Percentiles rank a stretch among this genome's conserved stretches.
Conservation (phyloP, 2,329 filamentous ascomycete species). For the Fusarium dimerum region DNA sequence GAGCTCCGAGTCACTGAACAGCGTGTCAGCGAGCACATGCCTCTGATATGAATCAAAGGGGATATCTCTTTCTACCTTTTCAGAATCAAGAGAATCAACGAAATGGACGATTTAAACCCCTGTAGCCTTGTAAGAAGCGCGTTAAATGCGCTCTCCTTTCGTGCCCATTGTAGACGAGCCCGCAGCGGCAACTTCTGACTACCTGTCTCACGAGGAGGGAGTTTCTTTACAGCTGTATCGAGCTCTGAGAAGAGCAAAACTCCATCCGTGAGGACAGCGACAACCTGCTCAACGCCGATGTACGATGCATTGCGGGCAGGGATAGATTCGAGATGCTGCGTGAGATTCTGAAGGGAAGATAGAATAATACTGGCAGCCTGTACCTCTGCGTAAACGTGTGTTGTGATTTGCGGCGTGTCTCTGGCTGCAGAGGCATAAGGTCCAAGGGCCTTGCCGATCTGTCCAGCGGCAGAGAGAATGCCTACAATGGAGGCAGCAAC, state of each 20-base stretch:
- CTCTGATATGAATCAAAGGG: too few relatives aligned
- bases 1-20: too few relatives aligned
- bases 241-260: slow-evolving; percentile 15
- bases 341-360: slow-evolving; percentile 2
- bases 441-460: slow-evolving; percentile 1
- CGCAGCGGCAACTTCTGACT: neutral
- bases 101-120: too few relatives aligned
- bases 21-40: too few relatives aligned
- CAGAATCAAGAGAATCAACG: too few relatives aligned
- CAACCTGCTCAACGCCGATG: neutral
- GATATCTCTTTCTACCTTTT: too few relatives aligned
- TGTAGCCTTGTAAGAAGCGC: too few relatives aligned
- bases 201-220: neutral
- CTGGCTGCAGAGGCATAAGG: slow-evolving; percentile 12
- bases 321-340: accelerated
- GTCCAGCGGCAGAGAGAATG: neutral
- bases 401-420: slow-evolving; percentile 14
- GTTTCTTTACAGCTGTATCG: neutral
- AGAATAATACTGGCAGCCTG: slow-evolving; percentile 9
- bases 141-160: too few relatives aligned
- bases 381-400: slow-evolving; percentile 9
- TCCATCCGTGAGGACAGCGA: slow-evolving; percentile 1
- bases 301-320: neutral
- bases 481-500: slow-evolving; percentile 14
- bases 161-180: neutral